These are phyloP conservation scores for Gossypium gossypioides DNA, from an alignment of 441 rosid genomes.

Conservation along the genomic window DNA sequence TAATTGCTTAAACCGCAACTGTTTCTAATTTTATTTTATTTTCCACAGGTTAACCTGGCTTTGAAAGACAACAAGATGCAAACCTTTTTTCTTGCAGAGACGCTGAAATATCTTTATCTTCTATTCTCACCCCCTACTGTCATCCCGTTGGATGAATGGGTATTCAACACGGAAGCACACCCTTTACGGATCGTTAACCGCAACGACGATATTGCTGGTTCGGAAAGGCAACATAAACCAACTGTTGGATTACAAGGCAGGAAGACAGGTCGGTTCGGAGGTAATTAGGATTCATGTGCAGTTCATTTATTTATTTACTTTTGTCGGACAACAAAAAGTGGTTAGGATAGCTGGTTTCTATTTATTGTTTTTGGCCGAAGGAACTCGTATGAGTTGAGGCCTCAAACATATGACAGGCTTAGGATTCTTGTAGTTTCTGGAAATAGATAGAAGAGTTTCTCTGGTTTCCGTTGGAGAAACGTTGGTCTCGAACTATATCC, in stretches of 20 bases:
- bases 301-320: too few relatives aligned
- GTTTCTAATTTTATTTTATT: not conserved
- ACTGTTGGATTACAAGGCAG: not conserved
- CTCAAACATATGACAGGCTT: not conserved
- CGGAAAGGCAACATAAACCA: not conserved
- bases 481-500: not conserved
- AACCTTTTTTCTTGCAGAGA: constrained; percentile 93
- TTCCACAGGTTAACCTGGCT: constrained; percentile 70
- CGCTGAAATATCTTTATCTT: constrained; percentile 79
- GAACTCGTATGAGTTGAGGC: not conserved
- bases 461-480: not conserved
- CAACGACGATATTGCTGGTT: not conserved
- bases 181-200: constrained; percentile 65
- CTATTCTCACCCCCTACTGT: constrained; percentile 78
- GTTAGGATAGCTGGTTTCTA: too few relatives aligned
- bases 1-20: not conserved
- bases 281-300: not conserved
- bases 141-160: constrained; percentile 86
- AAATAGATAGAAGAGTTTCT: not conserved
- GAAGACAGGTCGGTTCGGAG: constrained; percentile 8
- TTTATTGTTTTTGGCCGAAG: not conserved
- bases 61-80: constrained; percentile 88
- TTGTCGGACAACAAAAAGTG: too few relatives aligned
- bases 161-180: constrained; percentile 95
- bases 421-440: not conserved